These are phyloP conservation scores for Nicotiana benthamiana DNA, from an alignment of 257 asterid species.

Conservation along the genomic window DNA sequence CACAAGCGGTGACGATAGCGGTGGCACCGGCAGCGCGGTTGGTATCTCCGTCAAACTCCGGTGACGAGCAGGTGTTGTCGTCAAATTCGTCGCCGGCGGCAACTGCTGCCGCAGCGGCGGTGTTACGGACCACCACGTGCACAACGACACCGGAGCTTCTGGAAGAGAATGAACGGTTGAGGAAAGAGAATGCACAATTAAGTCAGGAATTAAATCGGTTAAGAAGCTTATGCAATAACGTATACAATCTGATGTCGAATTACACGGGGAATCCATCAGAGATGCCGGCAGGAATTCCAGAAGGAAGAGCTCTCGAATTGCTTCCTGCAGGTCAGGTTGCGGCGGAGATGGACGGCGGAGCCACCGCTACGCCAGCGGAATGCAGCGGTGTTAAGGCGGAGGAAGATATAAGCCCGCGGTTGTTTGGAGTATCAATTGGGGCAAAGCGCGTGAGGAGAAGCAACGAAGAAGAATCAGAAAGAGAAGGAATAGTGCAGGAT, in stretches of 20 bases:
- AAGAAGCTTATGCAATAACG: conserved; percentile 43
- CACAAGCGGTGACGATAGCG: conserved; percentile 21
- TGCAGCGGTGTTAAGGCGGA: conserved; percentile 6
- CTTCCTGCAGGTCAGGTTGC: conserved; percentile 10
- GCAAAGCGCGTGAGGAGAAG: conserved; percentile 37
- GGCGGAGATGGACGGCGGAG: conserved; percentile 19
- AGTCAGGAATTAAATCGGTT: conserved; percentile 40
- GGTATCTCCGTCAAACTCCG: conserved; percentile 58
- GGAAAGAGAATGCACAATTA: conserved; percentile 58
- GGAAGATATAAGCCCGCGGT: conserved; percentile 29
- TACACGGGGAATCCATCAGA: conserved; percentile 29
- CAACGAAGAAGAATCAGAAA: conserved; percentile 12
- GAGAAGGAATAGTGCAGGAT: not conserved
- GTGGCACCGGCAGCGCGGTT: conserved; percentile 16
- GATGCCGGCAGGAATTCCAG: conserved; percentile 10
- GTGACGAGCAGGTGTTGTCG: conserved; percentile 72
- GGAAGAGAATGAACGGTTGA: conserved; percentile 62
- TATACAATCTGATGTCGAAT: conserved; percentile 50
- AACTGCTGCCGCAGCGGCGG: conserved; percentile 17
- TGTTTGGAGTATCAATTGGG: conserved; percentile 62
- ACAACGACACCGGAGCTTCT: conserved; percentile 36
- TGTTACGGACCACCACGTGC: conserved; percentile 20
- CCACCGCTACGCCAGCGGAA: not conserved
- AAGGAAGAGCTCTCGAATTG: conserved; percentile 22
- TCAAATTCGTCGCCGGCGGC: conserved; percentile 64